Evolutionary conservation across 495 filamentous ascomycete species (phyloP), one percentile per base, ranked within the genome.

Genomic region (Aspergillus campestris): DNA sequence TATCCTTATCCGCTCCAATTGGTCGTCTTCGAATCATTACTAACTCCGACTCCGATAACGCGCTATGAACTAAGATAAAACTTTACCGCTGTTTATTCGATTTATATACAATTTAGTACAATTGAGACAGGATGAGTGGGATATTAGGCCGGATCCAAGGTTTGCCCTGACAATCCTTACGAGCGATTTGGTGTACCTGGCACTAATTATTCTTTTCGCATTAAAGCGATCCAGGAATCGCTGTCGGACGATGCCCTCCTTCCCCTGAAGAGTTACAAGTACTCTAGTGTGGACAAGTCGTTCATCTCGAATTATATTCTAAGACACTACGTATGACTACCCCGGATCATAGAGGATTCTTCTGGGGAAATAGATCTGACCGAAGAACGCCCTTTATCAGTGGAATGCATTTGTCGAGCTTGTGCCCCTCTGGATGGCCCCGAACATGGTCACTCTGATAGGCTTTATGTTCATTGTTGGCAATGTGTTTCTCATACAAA

Each of bases 341-440:
- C 50, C 29, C n/a, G 4, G 28, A 18, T 24, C 18, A 12, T 38
- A 13, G 18, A 24, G 4, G 18, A 24, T 24, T 4, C 18, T 24
- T 24, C 18, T 24, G 18, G 18, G 18, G 18, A 24, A 24, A 24
- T 24, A 24, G 18, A 24, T 24, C 18, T 24, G 18, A 24, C 18
- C 2, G 18, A 24, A 24, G 18, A 24, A 24, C 18, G 18, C 18
- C 18, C 18, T 24, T 24, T 24, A 24, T 24, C 18, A 24, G 91
- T 98, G 92, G 92, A 97, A 95, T 79, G 89, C 84, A 39, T 92
- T 92, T 55, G 94, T 96, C 49, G 80, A 95, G 62, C 63, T 97
- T 30, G 65, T 98, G 52, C 92, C 92, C 45, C 65, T 95, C 78
- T 98, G 90, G 89, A 74, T 98, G 30, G 94, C 94, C 9, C 92